phyloP scores from a whole-genome alignment of 345 rosid genomes.

The Microcos paniculata region DNA sequence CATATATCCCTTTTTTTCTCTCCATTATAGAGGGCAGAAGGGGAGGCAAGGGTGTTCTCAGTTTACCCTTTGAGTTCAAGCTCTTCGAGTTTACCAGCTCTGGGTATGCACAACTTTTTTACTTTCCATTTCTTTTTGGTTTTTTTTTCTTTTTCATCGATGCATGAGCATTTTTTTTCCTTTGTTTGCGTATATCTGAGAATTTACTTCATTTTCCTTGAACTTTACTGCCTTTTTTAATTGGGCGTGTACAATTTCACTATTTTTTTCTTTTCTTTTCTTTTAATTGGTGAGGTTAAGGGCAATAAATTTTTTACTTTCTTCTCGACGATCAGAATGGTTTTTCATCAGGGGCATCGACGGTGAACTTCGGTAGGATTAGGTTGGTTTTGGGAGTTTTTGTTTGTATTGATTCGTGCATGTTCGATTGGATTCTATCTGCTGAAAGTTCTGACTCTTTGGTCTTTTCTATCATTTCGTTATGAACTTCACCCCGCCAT shows the following conservation, averaged over 20 bases:
- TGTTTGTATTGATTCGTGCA: slow-evolving; percentile 12
- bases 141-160: not conserved
- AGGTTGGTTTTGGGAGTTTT: not conserved
- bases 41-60: too few relatives aligned
- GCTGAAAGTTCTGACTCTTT: not conserved
- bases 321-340: not conserved
- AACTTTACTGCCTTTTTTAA: slow-evolving; percentile 21
- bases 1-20: too few relatives aligned
- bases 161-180: not conserved
- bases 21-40: too few relatives aligned
- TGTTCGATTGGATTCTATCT: slow-evolving; percentile 19
- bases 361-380: not conserved
- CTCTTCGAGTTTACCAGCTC: slow-evolving; percentile 84
- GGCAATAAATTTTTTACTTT: not conserved
- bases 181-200: not conserved
- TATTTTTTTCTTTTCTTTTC: not conserved
- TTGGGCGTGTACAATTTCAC: too few relatives aligned
- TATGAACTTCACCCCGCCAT: not conserved
- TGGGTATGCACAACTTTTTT: slow-evolving; percentile 38
- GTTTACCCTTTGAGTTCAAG: too few relatives aligned
- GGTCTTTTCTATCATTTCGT: not conserved
- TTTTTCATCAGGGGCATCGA: not conserved
- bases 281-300: not conserved
- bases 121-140: not conserved
- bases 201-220: not conserved